Evolutionary conservation across 2,329 filamentous ascomycete species (phyloP).

Genomic region (Calonectria fujianensis): DNA sequence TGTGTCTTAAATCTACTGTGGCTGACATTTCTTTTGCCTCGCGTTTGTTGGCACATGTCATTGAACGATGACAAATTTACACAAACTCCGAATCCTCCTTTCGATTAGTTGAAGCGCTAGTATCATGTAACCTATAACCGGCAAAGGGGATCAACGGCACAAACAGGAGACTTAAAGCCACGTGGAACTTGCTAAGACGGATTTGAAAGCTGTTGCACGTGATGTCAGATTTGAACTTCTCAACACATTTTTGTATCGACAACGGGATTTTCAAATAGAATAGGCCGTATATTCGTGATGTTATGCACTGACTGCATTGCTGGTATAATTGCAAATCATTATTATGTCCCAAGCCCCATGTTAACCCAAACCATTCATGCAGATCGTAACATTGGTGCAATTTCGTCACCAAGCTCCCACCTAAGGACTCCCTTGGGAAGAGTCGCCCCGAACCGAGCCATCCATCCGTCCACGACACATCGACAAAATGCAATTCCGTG

Average conservation of each 20-base stretch:
- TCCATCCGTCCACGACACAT: constrained; percentile 55
- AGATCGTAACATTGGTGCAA: constrained; percentile 49
- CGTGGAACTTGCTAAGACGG: not conserved
- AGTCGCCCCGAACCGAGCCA: constrained; percentile 50
- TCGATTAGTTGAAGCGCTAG: not conserved
- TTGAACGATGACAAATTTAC: constrained; percentile 30
- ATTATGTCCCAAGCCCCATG: not conserved
- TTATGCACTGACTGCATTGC: not conserved
- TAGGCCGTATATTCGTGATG: constrained; percentile 25
- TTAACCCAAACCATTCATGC: constrained; percentile 30
- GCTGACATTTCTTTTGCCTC: not conserved
- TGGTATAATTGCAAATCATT: not conserved
- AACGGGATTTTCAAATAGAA: not conserved
- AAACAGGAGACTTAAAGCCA: not conserved
- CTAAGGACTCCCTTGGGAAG: constrained; percentile 45
- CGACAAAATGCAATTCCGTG: constrained; percentile 57
- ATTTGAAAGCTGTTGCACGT: not conserved
- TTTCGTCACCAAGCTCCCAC: constrained; percentile 49
- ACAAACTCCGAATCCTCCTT: not conserved
- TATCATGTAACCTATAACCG: not conserved
- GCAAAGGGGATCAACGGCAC: not conserved
- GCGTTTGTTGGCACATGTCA: not conserved
- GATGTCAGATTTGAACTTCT: not conserved
- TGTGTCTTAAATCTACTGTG: not conserved
- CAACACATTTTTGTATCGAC: not conserved